Evolutionary conservation across 208 protist genomes (phyloP), one percentile per base, ranked within the genome.

Genomic region (Entamoeba invadens): DNA sequence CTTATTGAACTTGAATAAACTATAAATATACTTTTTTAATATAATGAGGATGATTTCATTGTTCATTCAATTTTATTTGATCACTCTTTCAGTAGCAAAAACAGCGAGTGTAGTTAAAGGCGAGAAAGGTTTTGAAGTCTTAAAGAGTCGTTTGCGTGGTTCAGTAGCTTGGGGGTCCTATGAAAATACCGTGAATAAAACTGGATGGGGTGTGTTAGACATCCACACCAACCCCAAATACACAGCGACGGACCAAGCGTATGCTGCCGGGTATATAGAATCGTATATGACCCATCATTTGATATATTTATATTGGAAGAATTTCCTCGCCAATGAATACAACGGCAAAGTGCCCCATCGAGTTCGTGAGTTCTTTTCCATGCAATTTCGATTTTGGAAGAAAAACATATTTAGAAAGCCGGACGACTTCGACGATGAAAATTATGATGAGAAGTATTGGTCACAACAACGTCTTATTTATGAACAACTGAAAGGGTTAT

Each of bases 231-330:
- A 47, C 8, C 4, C 18, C 16, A 16, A 16, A 18, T 91, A 35
- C 91, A 18, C n/a, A 42, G n/a, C 68, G 45, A 6, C 38, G 44
- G 25, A 47, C 21, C 45, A 91, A 45, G 38, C 72, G 38, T 47
- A 25, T 91, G 45, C 93, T 45, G 93, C 47, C 16, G 93, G 93
- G 44, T 94, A 44, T 44, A 25, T 93, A 46, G 93, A 94, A 94
- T 57, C 57, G 31, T 92, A 93, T 38, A 38, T 94, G 16, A 94
- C 93, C 35, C 93, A 94, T 46, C 31, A 25, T 2, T 46, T 12
- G 51, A 93, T 94, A 35, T 94, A 91, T 87, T 14, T 93, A 38
- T 47, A 77, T 46, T 93, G 47, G 44, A 31, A 91, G 21, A 94
- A 94, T 50, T 94, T 16, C 38, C 16, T 46, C n/a, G 21, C 3